phyloP scores from a whole-genome alignment of 495 filamentous ascomycete genomes.

The Trichoderma parareesei region DNA sequence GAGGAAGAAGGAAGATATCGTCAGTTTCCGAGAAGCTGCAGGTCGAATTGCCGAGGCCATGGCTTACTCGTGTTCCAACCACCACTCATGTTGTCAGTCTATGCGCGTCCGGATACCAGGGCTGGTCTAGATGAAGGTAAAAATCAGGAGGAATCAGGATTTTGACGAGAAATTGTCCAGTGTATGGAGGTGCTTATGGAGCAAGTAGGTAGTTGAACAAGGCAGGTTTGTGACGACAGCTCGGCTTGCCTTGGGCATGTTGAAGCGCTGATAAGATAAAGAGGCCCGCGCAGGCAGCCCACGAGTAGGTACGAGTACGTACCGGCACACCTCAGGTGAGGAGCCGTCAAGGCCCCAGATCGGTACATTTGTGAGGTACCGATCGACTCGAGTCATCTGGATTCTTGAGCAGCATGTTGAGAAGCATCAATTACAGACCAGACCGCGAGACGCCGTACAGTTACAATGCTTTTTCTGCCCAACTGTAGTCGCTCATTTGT shows the following conservation, averaged over 20 bases:
- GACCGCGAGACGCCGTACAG: too few species aligned
- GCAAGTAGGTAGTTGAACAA: background rate
- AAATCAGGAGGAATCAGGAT: background rate
- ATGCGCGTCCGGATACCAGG: background rate
- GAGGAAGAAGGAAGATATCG: conserved; percentile 16
- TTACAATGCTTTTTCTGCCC: too few species aligned
- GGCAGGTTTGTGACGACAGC: background rate
- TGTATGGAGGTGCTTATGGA: background rate
- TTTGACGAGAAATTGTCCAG: background rate
- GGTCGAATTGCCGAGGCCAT: background rate
- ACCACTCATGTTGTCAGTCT: conserved; percentile 40
- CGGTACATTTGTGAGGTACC: too few species aligned
- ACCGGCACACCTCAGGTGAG: too few species aligned
- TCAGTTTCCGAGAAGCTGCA: conserved; percentile 16
- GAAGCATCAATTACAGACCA: background rate
- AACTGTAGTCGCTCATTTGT: too few species aligned
- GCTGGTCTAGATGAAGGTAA: background rate
- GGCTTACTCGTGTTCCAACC: conserved; percentile 39
- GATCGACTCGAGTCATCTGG: too few species aligned
- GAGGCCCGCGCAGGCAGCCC: background rate
- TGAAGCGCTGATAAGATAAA: conserved; percentile 7
- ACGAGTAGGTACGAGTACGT: background rate
- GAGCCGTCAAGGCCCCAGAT: too few species aligned
- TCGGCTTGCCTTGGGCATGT: background rate
- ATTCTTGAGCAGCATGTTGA: background rate